Evolutionary conservation across 2,329 filamentous ascomycete genomes (phyloP).

Genomic region (Clonostachys sp.): DNA sequence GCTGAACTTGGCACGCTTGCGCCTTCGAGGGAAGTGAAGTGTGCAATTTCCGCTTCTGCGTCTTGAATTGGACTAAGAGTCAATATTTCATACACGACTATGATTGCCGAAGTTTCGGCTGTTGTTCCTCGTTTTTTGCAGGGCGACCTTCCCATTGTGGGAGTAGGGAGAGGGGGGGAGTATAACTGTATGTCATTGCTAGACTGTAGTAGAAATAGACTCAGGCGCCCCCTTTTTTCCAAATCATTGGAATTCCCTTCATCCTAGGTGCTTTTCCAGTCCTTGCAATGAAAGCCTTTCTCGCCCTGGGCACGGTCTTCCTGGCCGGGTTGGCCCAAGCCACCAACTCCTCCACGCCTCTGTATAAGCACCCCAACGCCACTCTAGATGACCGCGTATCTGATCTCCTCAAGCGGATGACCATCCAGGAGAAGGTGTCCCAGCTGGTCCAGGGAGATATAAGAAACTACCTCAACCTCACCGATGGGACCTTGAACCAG

Average conservation of each 20-base stretch:
- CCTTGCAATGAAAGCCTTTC: not conserved
- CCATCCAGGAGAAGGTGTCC: slow-evolving; percentile 66
- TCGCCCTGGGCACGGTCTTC: slow-evolving; percentile 11
- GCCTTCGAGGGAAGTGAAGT: too few relatives aligned
- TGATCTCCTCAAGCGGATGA: slow-evolving; percentile 70
- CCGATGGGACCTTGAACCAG: slow-evolving; percentile 61
- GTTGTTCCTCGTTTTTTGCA: not conserved
- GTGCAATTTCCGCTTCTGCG: too few relatives aligned
- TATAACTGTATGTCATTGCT: too few relatives aligned
- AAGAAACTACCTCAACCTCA: slow-evolving; percentile 69
- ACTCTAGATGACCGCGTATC: slow-evolving; percentile 59
- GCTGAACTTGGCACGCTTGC: too few relatives aligned
- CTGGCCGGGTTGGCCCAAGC: slow-evolving; percentile 15
- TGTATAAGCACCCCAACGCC: slow-evolving; percentile 61
- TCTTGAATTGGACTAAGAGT: too few relatives aligned
- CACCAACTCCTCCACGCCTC: slow-evolving; percentile 17
- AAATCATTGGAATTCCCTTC: too few relatives aligned
- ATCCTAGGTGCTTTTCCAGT: too few relatives aligned
- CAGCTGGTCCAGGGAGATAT: slow-evolving; percentile 69
- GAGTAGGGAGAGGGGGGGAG: too few relatives aligned
- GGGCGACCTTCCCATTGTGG: not conserved
- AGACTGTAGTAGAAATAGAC: too few relatives aligned
- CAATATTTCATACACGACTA: not conserved
- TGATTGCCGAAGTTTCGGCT: not conserved
- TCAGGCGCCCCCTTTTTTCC: too few relatives aligned